phyloP scores from a whole-genome alignment of 2,329 filamentous ascomycete species.

The Aspergillus ochraceoroseus region DNA sequence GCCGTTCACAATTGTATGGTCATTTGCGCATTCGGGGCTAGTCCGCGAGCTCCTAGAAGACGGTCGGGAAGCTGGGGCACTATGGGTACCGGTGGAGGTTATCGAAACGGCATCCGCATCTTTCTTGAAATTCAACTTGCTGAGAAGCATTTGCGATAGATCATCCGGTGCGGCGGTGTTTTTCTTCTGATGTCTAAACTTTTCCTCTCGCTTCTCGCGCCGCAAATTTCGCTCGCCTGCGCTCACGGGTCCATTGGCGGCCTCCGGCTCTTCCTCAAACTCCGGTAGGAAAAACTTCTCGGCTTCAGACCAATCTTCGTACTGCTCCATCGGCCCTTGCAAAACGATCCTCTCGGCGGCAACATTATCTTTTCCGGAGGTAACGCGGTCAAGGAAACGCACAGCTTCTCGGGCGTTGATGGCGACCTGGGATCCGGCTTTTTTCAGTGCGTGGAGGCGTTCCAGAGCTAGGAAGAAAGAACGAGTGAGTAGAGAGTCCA shows the following conservation, averaged over 20 bases:
- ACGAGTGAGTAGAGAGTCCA: constrained; percentile 9
- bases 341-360: constrained; percentile 43
- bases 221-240: constrained; percentile 19
- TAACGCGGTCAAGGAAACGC: constrained; percentile 49
- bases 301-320: constrained; percentile 44
- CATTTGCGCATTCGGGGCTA: constrained; percentile 40
- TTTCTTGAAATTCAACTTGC: constrained; percentile 46
- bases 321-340: constrained; percentile 49
- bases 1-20: constrained; percentile 26
- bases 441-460: constrained; percentile 45
- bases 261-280: constrained; percentile 41
- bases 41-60: constrained; percentile 45
- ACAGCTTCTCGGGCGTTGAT: constrained; percentile 50
- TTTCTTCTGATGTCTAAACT: constrained; percentile 22
- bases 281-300: constrained; percentile 45
- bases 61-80: constrained; percentile 41
- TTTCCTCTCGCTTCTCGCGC: constrained; percentile 20
- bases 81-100: constrained; percentile 41
- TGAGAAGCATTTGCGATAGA: constrained; percentile 46
- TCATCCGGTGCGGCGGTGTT: constrained; percentile 32
- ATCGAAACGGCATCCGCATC: constrained; percentile 38
- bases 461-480: constrained; percentile 39
- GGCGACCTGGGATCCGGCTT: constrained; percentile 44
- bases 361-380: constrained; percentile 45
- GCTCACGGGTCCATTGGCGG: constrained; percentile 15